Percentiles rank a stretch among this genome's conserved stretches.
phyloP scores from a whole-genome alignment of 2,329 filamentous ascomycete genomes.

The Lachnellula subtilissima region DNA sequence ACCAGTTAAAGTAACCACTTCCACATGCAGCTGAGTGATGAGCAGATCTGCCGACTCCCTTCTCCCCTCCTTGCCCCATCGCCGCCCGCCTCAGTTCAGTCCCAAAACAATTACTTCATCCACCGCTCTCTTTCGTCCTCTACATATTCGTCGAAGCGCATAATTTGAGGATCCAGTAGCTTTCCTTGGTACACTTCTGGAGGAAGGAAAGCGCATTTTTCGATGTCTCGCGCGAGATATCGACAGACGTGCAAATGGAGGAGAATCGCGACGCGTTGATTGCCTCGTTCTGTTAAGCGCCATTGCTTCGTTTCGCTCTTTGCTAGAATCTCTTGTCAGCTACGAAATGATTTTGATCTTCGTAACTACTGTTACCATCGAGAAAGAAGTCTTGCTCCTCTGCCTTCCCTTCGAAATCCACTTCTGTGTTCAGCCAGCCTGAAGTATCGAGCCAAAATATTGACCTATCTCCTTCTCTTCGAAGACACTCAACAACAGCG shows the following conservation, averaged over 20 bases:
- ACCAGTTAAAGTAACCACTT: no score
- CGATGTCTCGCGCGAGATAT: conserved; percentile 30
- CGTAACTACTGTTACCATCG: conserved; percentile 18
- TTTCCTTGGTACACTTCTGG: conserved; percentile 26
- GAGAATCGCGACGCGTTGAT: conserved; percentile 34
- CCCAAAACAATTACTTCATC: conserved; percentile 21
- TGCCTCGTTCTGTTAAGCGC: conserved; percentile 32
- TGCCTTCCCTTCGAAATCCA: conserved; percentile 18
- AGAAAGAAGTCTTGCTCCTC: conserved; percentile 29
- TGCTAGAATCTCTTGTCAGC: conserved; percentile 12
- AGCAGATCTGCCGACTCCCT: no score
- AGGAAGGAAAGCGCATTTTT: conserved; percentile 33
- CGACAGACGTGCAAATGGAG: conserved; percentile 35
- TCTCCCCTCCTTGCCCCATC: no score
- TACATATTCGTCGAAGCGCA: conserved; percentile 17
- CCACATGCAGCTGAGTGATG: no score
- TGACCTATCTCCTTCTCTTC: conserved; percentile 32
- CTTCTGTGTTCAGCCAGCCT: conserved; percentile 33
- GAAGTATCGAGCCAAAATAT: conserved; percentile 38
- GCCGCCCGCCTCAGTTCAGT: neutral
- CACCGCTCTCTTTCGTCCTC: conserved; percentile 20
- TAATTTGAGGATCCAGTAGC: conserved; percentile 14
- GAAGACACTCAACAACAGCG: conserved; percentile 31
- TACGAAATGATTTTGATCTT: neutral
- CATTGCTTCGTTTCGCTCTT: conserved; percentile 23